Evolutionary conservation across 2,329 filamentous ascomycete genomes (phyloP), one percentile per base, ranked within the genome.

Genomic region (Beauveria asiatica): DNA sequence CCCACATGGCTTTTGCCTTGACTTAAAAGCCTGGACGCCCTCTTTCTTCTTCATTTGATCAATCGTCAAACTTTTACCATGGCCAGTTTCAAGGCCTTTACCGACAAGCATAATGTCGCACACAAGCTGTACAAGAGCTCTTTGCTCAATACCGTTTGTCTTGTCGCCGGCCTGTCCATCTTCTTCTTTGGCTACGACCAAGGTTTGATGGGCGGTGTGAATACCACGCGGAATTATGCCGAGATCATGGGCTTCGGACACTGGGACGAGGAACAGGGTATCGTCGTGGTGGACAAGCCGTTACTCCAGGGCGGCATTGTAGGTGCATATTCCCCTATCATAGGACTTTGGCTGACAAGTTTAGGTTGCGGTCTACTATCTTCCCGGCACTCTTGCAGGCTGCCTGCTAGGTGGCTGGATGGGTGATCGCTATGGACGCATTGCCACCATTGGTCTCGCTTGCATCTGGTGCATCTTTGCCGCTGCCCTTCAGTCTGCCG

Each of bases 111-210:
- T 51, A 62, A 62, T 70, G 74, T 83, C 11, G 79, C 80, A 59
- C 76, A 83, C 68, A 75, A 74, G 63, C 70, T 82, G 5, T 75
- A 84, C 73, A 85, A 85, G 73, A 70, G 75, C 19, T 70, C 72
- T 46, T 76, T 87, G 62, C 78, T 86, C 59, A 76, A 84, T 60
- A 80, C 80, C 42, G 81, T 88, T 70, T 87, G 87, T 69, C 79
- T 78, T 52, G 74, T 88, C 16, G 85, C 85, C 1, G 84, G 78
- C 1, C 70, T 88, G 16, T 86, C 83, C 16, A 88, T 87, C 63
- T 84, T 88, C 70, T 87, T 88, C 76, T 87, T 87, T 65, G 85
- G 79, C 44, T 81, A 81, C 65, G 80, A 83, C 63, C 80, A 82
- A 65, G 80, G 78, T 49, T 71, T 80, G 64, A 86, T 80, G 83